A percentile compares a stretch with the other conserved stretches of the same genome.
phyloP scores from a whole-genome alignment of 1,284 basidiomycete genomes.

The Fomitopsis pinicola region DNA sequence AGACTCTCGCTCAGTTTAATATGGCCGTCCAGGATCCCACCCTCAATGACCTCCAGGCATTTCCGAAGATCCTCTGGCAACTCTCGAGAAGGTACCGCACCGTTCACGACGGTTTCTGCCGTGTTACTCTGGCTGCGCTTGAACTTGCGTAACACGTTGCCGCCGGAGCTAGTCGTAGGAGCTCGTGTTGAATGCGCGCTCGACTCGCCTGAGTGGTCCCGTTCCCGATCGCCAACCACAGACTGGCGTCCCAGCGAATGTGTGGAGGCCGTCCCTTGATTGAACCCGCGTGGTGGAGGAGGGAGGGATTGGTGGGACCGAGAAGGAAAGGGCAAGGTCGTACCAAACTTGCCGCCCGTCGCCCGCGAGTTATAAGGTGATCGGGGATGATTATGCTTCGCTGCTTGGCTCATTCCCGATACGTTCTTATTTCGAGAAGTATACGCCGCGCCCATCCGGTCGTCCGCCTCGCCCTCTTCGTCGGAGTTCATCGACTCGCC shows the following conservation, averaged over 20 bases:
- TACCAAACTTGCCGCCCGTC: constrained; percentile 34
- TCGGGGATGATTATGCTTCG: constrained; percentile 65
- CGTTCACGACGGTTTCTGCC: constrained; percentile 42
- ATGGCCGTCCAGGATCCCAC: constrained; percentile 84
- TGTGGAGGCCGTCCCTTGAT: constrained; percentile 54
- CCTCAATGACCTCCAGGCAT: constrained; percentile 82
- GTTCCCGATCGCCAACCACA: constrained; percentile 37
- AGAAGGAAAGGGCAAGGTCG: constrained; percentile 66
- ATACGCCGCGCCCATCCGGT: constrained; percentile 48
- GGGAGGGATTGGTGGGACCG: constrained; percentile 80
- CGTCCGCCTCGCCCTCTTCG: constrained; percentile 59
- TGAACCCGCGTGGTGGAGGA: constrained; percentile 49
- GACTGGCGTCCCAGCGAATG: constrained; percentile 67
- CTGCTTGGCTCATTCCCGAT: constrained; percentile 31
- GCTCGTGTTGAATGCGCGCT: constrained; percentile 24
- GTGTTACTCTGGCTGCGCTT: constrained; percentile 52
- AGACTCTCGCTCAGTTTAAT: constrained; percentile 77
- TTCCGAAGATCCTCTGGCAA: constrained; percentile 83
- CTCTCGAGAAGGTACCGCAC: constrained; percentile 63
- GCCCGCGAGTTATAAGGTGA: constrained; percentile 63
- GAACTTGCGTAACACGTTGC: constrained; percentile 59
- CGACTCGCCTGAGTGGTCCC: constrained; percentile 38
- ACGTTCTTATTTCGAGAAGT: constrained; percentile 30
- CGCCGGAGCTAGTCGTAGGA: constrained; percentile 33
- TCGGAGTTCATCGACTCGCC: constrained; percentile 70